Evolutionary conservation across 495 filamentous ascomycete species (phyloP).

Genomic region (Hypoxylon rickii): DNA sequence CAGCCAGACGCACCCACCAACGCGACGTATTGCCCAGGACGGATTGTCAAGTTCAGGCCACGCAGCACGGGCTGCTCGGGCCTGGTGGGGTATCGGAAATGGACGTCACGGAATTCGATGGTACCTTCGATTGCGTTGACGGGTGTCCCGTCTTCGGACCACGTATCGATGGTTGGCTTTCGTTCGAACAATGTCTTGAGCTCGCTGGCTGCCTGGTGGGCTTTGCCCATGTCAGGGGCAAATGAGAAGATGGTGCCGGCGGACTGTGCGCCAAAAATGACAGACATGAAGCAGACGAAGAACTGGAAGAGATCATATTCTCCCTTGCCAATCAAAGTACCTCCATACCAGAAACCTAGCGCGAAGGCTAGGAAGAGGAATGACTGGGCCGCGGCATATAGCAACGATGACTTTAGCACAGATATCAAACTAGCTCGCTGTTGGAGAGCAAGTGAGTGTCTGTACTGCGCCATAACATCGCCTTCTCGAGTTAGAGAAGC

Average conservation of each 20-base stretch:
- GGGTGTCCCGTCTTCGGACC: conserved; percentile 72
- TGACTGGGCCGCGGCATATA: conserved; percentile 81
- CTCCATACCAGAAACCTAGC: conserved; percentile 91
- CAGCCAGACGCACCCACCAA: conserved; percentile 83
- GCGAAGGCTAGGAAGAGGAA: conserved; percentile 80
- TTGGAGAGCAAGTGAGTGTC: conserved; percentile 66
- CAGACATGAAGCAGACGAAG: conserved; percentile 77
- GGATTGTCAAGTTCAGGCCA: conserved; percentile 71
- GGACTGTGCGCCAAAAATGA: conserved; percentile 83
- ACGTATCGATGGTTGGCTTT: conserved; percentile 76
- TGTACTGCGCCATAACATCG: conserved; percentile 78
- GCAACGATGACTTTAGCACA: conserved; percentile 66
- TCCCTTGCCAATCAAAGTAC: conserved; percentile 66
- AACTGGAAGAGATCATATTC: conserved; percentile 76
- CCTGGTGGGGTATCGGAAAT: conserved; percentile 81
- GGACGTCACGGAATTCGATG: conserved; percentile 79
- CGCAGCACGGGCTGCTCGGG: conserved; percentile 79
- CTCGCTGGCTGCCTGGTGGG: conserved; percentile 74
- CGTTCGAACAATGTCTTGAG: conserved; percentile 81
- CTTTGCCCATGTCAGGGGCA: conserved; percentile 86
- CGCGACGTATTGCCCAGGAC: conserved; percentile 79
- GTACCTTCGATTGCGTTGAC: conserved; percentile 64
- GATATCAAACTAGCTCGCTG: conserved; percentile 64
- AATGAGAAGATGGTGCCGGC: conserved; percentile 89
- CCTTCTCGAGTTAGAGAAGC: conserved; percentile 84